Conservation (phyloP, 2,329 filamentous ascomycete species). For the Colletotrichum theobromicola region DNA sequence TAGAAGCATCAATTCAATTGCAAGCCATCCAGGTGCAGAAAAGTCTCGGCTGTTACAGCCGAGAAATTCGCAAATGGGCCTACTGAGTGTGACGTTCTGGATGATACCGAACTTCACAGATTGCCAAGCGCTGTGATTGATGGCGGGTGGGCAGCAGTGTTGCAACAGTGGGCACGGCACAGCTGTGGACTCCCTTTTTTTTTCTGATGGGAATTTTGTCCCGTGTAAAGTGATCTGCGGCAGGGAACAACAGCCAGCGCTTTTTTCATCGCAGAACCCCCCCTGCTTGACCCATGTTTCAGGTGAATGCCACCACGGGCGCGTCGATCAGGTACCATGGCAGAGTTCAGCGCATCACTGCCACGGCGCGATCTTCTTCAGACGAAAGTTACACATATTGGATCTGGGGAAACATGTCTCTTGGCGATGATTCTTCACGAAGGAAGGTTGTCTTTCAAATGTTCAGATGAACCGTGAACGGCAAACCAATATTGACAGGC, state of each 20-base stretch:
- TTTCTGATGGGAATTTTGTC: not conserved
- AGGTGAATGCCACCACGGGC: constrained; percentile 10
- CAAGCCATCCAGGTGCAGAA: not conserved
- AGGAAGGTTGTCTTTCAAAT: no score
- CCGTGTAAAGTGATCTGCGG: constrained; percentile 15
- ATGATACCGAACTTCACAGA: not conserved
- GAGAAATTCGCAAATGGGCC: not conserved
- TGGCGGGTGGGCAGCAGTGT: not conserved
- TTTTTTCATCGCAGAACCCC: not conserved
- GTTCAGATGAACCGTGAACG: not conserved
- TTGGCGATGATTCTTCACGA: not conserved
- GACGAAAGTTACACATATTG: not conserved
- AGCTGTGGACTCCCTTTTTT: not conserved
- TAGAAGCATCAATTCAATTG: not conserved
- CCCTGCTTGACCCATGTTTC: constrained; percentile 7
- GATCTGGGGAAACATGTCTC: not conserved
- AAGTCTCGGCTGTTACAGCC: not conserved
- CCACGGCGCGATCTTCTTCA: not conserved
- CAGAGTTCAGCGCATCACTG: constrained; percentile 3
- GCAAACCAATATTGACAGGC: not conserved
- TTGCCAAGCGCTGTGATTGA: not conserved
- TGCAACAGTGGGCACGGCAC: not conserved
- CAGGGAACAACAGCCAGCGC: not conserved
- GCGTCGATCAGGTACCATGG: constrained; percentile 14
- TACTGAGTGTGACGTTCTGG: not conserved